Conservation (phyloP, 306 rosid species). For the Quercus robur region DNA sequence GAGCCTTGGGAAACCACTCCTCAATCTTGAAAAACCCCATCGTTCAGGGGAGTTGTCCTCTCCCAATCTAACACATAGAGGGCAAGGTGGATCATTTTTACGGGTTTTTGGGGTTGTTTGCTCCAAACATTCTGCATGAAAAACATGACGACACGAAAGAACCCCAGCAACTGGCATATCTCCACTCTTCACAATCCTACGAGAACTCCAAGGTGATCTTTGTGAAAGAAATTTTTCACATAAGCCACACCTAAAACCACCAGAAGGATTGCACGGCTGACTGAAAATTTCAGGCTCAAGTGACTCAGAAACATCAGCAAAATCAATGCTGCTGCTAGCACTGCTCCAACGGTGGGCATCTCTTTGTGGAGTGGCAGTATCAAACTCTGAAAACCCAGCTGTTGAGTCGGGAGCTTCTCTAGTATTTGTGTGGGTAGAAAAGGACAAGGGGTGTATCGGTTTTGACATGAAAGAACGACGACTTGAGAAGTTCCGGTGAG, state of each 20-base stretch:
- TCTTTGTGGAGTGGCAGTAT: conserved; percentile 50
- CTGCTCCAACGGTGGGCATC: conserved; percentile 69
- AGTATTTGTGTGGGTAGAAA: conserved; percentile 39
- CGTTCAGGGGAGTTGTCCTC: conserved; percentile 57
- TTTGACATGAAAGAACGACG: conserved; percentile 76
- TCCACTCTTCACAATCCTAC: conserved; percentile 78
- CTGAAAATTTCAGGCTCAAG: conserved; percentile 57
- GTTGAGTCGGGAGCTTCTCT: conserved; percentile 52
- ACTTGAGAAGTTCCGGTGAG: conserved; percentile 50
- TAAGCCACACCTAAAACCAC: conserved; percentile 63
- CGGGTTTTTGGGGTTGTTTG: conserved; percentile 64
- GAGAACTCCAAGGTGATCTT: conserved; percentile 86
- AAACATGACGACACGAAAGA: conserved; percentile 75
- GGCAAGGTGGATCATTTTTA: conserved; percentile 79
- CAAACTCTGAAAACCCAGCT: conserved; percentile 50
- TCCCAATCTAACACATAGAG: conserved; percentile 51
- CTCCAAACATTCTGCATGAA: conserved; percentile 89
- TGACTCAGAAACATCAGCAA: conserved; percentile 65
- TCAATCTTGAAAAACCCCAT: conserved; percentile 36
- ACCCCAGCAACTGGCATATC: conserved; percentile 87
- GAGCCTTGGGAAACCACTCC: conserved; percentile 45
- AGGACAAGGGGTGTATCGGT: conserved; percentile 73
- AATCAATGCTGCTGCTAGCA: conserved; percentile 76
- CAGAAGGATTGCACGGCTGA: conserved; percentile 29
- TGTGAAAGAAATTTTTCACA: conserved; percentile 77